Evolutionary conservation across 2,329 filamentous ascomycete genomes (phyloP).

Genomic region (Botryotinia narcissicola): DNA sequence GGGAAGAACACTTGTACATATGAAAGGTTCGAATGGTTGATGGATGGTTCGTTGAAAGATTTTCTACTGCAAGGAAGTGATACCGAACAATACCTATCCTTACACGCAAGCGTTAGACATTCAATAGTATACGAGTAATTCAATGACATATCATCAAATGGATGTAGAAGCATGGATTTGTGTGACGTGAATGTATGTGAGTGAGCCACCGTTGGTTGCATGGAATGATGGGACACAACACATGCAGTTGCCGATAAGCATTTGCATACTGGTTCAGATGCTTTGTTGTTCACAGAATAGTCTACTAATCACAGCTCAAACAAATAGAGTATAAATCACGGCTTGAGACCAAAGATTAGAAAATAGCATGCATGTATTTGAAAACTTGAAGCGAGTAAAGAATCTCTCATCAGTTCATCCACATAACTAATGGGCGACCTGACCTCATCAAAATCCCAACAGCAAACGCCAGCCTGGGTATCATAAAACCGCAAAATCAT

Average conservation of each 20-base stretch:
- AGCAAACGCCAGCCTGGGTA: neutral
- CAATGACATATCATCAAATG: neutral
- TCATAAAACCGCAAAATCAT: neutral
- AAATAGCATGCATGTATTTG: neutral
- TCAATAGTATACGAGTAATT: neutral
- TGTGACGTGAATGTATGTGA: neutral
- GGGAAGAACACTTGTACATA: neutral
- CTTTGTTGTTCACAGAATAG: neutral
- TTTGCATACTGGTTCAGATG: neutral
- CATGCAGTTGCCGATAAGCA: neutral
- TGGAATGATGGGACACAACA: neutral
- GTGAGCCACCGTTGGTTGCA: neutral
- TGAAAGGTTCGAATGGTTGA: neutral
- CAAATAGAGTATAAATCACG: neutral
- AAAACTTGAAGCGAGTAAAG: neutral
- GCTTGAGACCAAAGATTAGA: neutral
- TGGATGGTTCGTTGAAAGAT: neutral
- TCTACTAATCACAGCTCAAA: neutral
- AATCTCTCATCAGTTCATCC: neutral
- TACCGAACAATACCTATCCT: too few relatives aligned
- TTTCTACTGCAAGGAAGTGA: neutral
- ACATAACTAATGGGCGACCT: neutral
- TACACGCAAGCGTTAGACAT: neutral
- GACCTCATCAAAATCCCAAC: neutral
- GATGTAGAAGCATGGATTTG: neutral